A percentile compares a stretch with the other conserved stretches of the same genome.
These are phyloP conservation scores for Penicillium paradoxum DNA, from an alignment of 495 filamentous ascomycete genomes.

Conservation along the genomic window DNA sequence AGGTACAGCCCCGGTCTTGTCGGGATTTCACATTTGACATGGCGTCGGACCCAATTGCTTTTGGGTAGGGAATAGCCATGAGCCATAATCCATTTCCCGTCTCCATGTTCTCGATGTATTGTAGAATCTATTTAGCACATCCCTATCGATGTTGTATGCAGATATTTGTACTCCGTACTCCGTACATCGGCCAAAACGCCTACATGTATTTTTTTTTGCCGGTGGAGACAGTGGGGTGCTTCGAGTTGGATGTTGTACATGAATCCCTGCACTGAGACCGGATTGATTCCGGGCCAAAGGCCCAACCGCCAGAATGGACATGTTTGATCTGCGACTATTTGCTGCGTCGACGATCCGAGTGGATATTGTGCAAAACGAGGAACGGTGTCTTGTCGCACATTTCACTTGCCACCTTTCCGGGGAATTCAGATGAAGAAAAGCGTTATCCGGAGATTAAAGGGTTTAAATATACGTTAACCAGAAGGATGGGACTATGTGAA, in stretches of 20 bases:
- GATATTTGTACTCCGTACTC: no score
- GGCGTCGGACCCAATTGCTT: neutral
- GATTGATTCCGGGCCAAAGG: neutral
- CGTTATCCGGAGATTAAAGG: slow-evolving; percentile 6
- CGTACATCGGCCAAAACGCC: no score
- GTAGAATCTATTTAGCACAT: neutral
- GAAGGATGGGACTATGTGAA: no score
- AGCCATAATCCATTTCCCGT: neutral
- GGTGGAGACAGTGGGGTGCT: neutral
- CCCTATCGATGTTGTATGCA: no score
- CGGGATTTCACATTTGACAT: no score
- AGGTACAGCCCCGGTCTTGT: no score
- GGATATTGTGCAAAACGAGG: no score
- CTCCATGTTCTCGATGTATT: neutral
- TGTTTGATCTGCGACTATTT: neutral
- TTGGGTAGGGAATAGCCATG: neutral
- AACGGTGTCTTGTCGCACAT: neutral
- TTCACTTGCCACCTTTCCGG: neutral
- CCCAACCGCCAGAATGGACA: neutral
- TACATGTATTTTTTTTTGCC: neutral
- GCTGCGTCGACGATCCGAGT: no score
- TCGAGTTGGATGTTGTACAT: neutral
- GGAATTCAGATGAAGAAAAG: neutral
- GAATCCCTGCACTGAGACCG: neutral
- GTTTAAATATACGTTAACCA: neutral